Evolutionary conservation across 2,329 filamentous ascomycete species (phyloP).

Genomic region (Chaetomium sp.): DNA sequence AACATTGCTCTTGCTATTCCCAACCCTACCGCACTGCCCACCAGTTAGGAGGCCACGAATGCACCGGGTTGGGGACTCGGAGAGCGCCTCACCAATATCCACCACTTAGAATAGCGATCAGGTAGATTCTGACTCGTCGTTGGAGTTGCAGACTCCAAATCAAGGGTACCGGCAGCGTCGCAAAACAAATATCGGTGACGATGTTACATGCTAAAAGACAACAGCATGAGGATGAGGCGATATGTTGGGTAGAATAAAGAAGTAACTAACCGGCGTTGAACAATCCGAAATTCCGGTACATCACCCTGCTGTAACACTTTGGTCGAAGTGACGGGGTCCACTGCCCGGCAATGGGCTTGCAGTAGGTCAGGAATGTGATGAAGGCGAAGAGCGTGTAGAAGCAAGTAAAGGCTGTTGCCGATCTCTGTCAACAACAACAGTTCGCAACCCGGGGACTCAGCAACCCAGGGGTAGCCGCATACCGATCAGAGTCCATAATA

Average conservation of each 20-base stretch:
- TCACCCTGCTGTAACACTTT: constrained; percentile 29
- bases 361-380: constrained; percentile 31
- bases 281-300: constrained; percentile 31
- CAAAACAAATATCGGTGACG: constrained; percentile 38
- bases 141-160: constrained; percentile 39
- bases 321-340: constrained; percentile 25
- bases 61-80: no score
- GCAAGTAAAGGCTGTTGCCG: constrained; percentile 24
- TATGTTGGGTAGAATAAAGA: background rate
- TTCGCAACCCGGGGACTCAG: background rate
- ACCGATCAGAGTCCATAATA: constrained; percentile 31
- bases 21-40: constrained; percentile 35
- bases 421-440: constrained; percentile 7
- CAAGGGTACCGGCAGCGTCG: constrained; percentile 38
- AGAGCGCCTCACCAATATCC: constrained; percentile 36
- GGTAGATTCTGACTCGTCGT: constrained; percentile 35
- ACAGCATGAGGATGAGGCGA: constrained; percentile 4
- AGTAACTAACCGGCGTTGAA: constrained; percentile 30
- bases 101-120: constrained; percentile 39
- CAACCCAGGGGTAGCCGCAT: background rate
- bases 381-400: constrained; percentile 34
- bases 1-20: constrained; percentile 39
- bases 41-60: background rate
- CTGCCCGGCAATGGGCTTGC: constrained; percentile 28
- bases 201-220: constrained; percentile 38